These are phyloP conservation scores for Saccharum officinarum DNA, from an alignment of 176 grass and related monocot genomes.

Conservation along the genomic window DNA sequence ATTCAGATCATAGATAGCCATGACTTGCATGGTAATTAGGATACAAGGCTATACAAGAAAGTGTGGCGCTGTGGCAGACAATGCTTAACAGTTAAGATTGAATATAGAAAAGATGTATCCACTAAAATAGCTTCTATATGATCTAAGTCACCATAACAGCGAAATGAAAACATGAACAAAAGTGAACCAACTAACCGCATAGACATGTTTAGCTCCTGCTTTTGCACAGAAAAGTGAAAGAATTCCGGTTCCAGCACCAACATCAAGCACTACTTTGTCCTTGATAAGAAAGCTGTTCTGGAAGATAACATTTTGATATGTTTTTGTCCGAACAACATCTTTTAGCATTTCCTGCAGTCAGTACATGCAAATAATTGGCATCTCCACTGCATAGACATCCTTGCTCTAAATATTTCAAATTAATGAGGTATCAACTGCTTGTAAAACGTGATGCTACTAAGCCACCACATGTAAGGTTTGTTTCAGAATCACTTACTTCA, in stretches of 20 bases:
- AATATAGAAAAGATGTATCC: not conserved
- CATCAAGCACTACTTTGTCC: slow-evolving; percentile 95
- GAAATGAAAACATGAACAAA: slow-evolving; percentile 10
- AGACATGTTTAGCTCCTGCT: slow-evolving; percentile 97
- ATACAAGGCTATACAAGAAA: not conserved
- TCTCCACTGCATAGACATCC: not conserved
- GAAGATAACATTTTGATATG: slow-evolving; percentile 93
- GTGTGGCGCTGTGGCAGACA: not conserved
- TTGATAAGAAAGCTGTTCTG: slow-evolving; percentile 91
- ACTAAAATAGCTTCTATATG: not conserved
- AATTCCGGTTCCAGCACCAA: slow-evolving; percentile 92
- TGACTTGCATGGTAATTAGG: not conserved
- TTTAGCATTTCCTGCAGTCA: slow-evolving; percentile 94
- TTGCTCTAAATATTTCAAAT: not conserved
- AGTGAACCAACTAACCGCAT: slow-evolving; percentile 59
- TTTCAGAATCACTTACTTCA: slow-evolving; percentile 72
- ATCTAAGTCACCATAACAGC: not conserved
- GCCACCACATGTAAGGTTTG: not conserved
- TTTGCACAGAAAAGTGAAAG: slow-evolving; percentile 98
- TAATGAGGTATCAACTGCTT: not conserved
- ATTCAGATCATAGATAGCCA: not conserved
- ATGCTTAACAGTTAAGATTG: slow-evolving; percentile 10
- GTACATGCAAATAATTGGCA: slow-evolving; percentile 18
- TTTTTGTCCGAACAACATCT: slow-evolving; percentile 80
- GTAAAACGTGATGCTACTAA: slow-evolving; percentile 1